Evolutionary conservation across 192 early-diverging fungal genomes (phyloP), one percentile per base, ranked within the genome.

Genomic region (Dissophora globulifera): DNA sequence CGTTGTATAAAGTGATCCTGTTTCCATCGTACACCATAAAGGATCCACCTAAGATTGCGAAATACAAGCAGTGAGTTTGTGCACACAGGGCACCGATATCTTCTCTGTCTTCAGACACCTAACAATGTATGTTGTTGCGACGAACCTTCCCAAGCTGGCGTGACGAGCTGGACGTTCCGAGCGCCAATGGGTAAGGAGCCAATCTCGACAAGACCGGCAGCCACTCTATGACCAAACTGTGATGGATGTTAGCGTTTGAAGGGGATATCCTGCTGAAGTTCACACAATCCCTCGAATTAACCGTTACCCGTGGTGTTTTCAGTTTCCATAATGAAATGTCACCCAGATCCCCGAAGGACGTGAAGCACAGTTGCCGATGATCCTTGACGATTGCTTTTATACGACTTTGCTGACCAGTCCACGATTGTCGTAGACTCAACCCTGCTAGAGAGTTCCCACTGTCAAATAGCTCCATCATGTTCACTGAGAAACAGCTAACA

Each of bases 381-480:
- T 80, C 60, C 64, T 84, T 82, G 15, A 69, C 72, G 19, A 87
- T 83, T n/a, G 38, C 62, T 38, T 57, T 78, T 20, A 84, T 85
- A 0, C 78, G 54, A 58, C 74, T 64, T 49, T 84, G 81, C 70
- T 91, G 93, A 11, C 90, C 91, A 9, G 79, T 65, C 93, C 93
- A 94, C 16, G 87, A 88, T 51, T 86, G 82, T 38, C 82, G 67
- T 10, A 93, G 56, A 17, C 81, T 64, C 6, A 94, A 63, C 30
- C 82, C 84, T 6, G 91, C 84, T 13, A 78, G 58, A 48, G 82
- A 85, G 69, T 85, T 85, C 1, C 79, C 79, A 16, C 70, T 82
- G 25, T 89, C 89, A 63, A 94, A 91, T 30, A 94, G 88, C 42
- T 95, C 92, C 70, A 93, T 84, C 29, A 95, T 69, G 50, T 92